A percentile compares a stretch with the other conserved stretches of the same genome.
Conservation (phyloP, 768 basidiomycete species). For the Rhodotorula sphaerocarpa region DNA sequence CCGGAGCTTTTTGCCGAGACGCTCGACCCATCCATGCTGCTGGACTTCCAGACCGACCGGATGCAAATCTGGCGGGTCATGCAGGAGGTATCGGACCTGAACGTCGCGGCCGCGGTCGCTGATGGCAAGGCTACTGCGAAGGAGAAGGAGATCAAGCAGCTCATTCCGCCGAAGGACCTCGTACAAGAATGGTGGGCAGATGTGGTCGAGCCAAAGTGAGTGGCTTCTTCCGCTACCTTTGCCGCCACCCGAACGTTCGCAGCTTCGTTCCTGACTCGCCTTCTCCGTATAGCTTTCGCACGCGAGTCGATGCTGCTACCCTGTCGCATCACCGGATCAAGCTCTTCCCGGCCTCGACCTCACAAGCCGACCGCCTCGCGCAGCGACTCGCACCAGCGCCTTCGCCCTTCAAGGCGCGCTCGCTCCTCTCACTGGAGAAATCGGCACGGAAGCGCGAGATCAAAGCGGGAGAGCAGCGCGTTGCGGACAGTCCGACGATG, state of each 20-base stretch:
- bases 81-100: constrained; percentile 16
- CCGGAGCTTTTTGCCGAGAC: constrained; percentile 20
- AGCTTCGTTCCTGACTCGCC: too few relatives aligned
- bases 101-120: background rate
- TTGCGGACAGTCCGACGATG: constrained; percentile 36
- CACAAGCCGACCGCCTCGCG: constrained; percentile 4
- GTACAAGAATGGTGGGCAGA: constrained; percentile 32
- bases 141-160: background rate
- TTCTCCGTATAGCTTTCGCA: constrained; percentile 7
- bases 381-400: constrained; percentile 20
- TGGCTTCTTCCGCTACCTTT: background rate
- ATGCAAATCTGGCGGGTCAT: constrained; percentile 34
- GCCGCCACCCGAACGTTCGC: too few relatives aligned
- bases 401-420: constrained; percentile 29
- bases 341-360: constrained; percentile 25
- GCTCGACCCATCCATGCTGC: constrained; percentile 28
- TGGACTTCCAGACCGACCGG: constrained; percentile 34
- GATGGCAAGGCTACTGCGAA: background rate
- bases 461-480: constrained; percentile 3
- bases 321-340: constrained; percentile 30
- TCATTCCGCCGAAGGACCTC: constrained; percentile 2
- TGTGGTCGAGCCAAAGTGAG: constrained; percentile 30
- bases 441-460: constrained; percentile 13
- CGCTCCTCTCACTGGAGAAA: constrained; percentile 33
- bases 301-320: background rate